These are phyloP conservation scores for Phytophthora cryptogea DNA, from an alignment of 352 stramenopile species.

Conservation along the genomic window DNA sequence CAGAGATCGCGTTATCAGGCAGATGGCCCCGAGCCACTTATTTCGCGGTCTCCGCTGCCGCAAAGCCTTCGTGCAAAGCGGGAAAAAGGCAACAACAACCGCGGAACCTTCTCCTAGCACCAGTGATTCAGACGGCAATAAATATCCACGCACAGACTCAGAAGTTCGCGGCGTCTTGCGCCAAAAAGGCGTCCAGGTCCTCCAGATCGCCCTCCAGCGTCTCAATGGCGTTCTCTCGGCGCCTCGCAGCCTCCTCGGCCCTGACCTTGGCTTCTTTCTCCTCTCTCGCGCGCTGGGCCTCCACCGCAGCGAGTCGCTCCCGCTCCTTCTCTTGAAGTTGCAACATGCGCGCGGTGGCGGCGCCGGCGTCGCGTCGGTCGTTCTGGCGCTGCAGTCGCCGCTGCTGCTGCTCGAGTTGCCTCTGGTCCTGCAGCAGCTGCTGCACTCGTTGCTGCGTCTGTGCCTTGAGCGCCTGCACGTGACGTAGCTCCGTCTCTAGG, in stretches of 20 bases:
- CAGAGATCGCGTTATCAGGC: conserved; percentile 13
- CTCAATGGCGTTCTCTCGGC: conserved; percentile 52
- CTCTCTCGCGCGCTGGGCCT: conserved; percentile 26
- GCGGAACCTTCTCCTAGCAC: not conserved
- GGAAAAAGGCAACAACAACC: conserved; percentile 7
- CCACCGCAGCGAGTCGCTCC: conserved; percentile 29
- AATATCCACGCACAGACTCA: conserved; percentile 29
- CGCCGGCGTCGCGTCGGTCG: conserved; percentile 37
- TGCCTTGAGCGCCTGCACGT: conserved; percentile 51
- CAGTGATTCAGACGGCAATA: conserved; percentile 12
- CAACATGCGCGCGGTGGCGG: conserved; percentile 57
- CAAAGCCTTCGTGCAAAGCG: conserved; percentile 1
- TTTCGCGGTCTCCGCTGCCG: conserved; percentile 3
- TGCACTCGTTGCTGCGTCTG: conserved; percentile 43
- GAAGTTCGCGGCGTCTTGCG: conserved; percentile 53
- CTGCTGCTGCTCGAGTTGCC: conserved; percentile 48
- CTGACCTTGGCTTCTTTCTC: conserved; percentile 33
- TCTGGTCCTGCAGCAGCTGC: conserved; percentile 46
- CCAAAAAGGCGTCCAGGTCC: conserved; percentile 68
- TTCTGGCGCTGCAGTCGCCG: conserved; percentile 34
- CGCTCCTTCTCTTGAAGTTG: conserved; percentile 66
- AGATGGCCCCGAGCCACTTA: conserved; percentile 3
- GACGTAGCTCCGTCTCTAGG: conserved; percentile 50
- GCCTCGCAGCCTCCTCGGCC: conserved; percentile 35
- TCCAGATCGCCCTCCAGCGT: conserved; percentile 46